A percentile compares a stretch with the other conserved stretches of the same genome.
Conservation (phyloP, 2,329 filamentous ascomycete species). For the Salinomyces thailandicus region DNA sequence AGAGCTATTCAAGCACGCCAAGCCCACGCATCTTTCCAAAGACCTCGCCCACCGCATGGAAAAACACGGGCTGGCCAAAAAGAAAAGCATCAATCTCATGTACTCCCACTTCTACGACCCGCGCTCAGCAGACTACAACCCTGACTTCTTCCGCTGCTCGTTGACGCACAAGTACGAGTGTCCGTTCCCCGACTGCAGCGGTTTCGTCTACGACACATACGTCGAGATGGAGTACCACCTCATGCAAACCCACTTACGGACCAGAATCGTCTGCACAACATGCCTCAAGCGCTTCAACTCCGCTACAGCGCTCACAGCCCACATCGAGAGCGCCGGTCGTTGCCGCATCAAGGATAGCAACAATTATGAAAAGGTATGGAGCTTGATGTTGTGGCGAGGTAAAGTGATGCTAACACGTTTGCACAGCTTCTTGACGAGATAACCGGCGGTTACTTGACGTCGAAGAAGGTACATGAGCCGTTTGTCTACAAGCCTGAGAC, state of each 20-base stretch:
- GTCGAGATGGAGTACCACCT: slow-evolving; percentile 29
- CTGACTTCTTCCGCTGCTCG: slow-evolving; percentile 37
- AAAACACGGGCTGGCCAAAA: too few relatives aligned
- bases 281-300: slow-evolving; percentile 34
- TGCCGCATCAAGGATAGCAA: slow-evolving; percentile 27
- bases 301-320: slow-evolving; percentile 28
- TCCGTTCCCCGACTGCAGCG: slow-evolving; percentile 41
- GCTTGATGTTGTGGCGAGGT: too few relatives aligned
- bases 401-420: slow-evolving; percentile 1
- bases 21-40: slow-evolving; percentile 12
- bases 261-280: slow-evolving; percentile 28
- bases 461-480: slow-evolving; percentile 9
- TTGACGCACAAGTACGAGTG: slow-evolving; percentile 42
- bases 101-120: slow-evolving; percentile 41
- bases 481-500: slow-evolving; percentile 4
- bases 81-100: slow-evolving; percentile 34
- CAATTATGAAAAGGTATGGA: slow-evolving; percentile 24
- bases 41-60: not conserved
- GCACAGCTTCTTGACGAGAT: slow-evolving; percentile 27
- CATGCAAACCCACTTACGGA: slow-evolving; percentile 25
- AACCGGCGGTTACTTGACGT: slow-evolving; percentile 31
- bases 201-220: slow-evolving; percentile 13
- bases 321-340: slow-evolving; percentile 30
- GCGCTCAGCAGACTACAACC: slow-evolving; percentile 37
- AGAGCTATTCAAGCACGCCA: slow-evolving; percentile 28